phyloP scores from a whole-genome alignment of 768 basidiomycete genomes.

The Mycena vulgaris region DNA sequence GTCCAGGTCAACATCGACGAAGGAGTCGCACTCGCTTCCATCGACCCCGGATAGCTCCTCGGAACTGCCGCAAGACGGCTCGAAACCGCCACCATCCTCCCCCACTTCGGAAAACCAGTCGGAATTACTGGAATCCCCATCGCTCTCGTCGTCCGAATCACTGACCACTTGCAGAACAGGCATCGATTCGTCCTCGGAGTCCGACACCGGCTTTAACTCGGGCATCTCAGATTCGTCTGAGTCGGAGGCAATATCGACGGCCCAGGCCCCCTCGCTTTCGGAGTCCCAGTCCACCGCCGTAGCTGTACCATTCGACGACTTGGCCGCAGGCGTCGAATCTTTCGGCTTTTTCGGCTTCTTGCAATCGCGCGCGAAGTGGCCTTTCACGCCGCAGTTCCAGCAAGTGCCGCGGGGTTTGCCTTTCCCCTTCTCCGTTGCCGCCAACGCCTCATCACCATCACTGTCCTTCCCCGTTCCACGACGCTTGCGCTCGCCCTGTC shows the following conservation, averaged over 20 bases:
- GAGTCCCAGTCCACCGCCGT: slow-evolving; percentile 32
- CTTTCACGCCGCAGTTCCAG: slow-evolving; percentile 45
- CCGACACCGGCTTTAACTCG: not conserved
- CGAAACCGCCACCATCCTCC: slow-evolving; percentile 18
- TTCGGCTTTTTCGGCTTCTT: slow-evolving; percentile 40
- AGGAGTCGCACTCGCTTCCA: slow-evolving; percentile 19
- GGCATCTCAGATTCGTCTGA: slow-evolving; percentile 24
- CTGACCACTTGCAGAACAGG: not conserved
- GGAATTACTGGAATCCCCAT: slow-evolving; percentile 15
- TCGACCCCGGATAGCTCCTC: slow-evolving; percentile 29
- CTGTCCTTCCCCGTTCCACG: slow-evolving; percentile 17
- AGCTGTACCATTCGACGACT: slow-evolving; percentile 10
- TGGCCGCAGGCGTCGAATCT: slow-evolving; percentile 13
- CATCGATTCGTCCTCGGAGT: not conserved
- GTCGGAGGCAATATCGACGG: slow-evolving; percentile 31
- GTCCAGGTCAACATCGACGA: slow-evolving; percentile 27
- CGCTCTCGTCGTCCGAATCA: slow-evolving; percentile 11
- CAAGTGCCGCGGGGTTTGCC: slow-evolving; percentile 31
- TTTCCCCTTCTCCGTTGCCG: slow-evolving; percentile 13
- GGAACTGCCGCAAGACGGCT: slow-evolving; percentile 19
- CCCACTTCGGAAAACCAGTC: slow-evolving; percentile 18
- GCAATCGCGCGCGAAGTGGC: slow-evolving; percentile 43
- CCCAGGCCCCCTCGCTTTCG: slow-evolving; percentile 30
- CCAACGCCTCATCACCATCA: slow-evolving; percentile 40
- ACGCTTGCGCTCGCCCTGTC: slow-evolving; percentile 19